Percentiles rank a stretch among this genome's conserved stretches.
phyloP scores from a whole-genome alignment of 2,329 filamentous ascomycete species.

The Herpotrichia juniperi region DNA sequence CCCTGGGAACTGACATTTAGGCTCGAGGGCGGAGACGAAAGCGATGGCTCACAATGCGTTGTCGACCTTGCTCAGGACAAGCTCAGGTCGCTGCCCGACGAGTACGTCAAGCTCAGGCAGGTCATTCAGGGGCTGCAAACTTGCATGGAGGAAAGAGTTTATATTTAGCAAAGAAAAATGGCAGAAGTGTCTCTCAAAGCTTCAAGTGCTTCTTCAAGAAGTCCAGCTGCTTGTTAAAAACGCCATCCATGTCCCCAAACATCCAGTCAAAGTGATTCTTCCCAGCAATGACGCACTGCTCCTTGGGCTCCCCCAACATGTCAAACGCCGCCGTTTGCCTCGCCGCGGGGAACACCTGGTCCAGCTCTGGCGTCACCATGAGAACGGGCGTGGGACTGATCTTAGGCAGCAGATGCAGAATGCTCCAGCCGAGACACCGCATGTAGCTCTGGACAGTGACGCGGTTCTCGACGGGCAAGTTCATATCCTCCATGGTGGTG shows the following conservation, averaged over 20 bases:
- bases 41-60: too few relatives aligned
- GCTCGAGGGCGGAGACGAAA: too few relatives aligned
- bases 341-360: slow-evolving; percentile 8
- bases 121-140: too few relatives aligned
- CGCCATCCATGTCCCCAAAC: slow-evolving; percentile 15
- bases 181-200: not conserved
- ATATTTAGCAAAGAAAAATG: too few relatives aligned
- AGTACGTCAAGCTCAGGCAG: too few relatives aligned
- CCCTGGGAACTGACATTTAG: too few relatives aligned
- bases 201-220: slow-evolving; percentile 9
- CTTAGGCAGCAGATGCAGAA: slow-evolving; percentile 6
- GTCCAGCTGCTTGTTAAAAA: slow-evolving; percentile 8
- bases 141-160: too few relatives aligned
- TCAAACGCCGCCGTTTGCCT: slow-evolving; percentile 11
- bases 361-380: slow-evolving; percentile 14
- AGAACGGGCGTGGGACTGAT: slow-evolving; percentile 14
- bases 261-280: slow-evolving; percentile 16
- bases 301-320: slow-evolving; percentile 11
- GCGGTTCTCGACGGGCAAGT: slow-evolving; percentile 12
- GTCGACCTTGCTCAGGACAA: too few relatives aligned
- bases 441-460: slow-evolving; percentile 13
- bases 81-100: too few relatives aligned
- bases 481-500: slow-evolving; percentile 6
- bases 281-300: slow-evolving; percentile 2
- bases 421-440: slow-evolving; percentile 9